Conservation (phyloP, 495 filamentous ascomycete genomes). For the Penicillium psychrofluorescens region DNA sequence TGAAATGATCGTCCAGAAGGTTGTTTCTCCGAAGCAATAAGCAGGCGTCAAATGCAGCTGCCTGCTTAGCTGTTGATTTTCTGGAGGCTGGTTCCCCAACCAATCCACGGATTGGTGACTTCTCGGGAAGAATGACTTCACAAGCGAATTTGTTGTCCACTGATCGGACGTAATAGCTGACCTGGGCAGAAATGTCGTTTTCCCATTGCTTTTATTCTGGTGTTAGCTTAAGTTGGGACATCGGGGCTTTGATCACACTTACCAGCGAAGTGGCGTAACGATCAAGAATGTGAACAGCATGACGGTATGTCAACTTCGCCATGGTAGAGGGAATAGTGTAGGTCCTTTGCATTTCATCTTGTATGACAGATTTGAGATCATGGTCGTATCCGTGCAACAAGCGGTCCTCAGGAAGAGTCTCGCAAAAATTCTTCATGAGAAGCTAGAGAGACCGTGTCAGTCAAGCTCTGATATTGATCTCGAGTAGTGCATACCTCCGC, state of each 20-base stretch:
- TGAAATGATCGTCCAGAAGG: conserved; percentile 65
- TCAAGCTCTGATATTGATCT: conserved; percentile 9
- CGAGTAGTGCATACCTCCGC: conserved; percentile 28
- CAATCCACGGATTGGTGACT: conserved; percentile 61
- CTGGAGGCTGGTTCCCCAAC: conserved; percentile 52
- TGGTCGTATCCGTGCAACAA: conserved; percentile 55
- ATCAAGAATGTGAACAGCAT: conserved; percentile 58
- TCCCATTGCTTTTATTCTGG: conserved; percentile 46
- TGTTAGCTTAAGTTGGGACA: not conserved
- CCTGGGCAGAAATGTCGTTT: conserved; percentile 43
- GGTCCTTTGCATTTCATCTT: conserved; percentile 45
- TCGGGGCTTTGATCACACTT: conserved; percentile 8
- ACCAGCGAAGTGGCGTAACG: conserved; percentile 55
- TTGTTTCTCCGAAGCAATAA: conserved; percentile 56
- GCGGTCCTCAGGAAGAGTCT: conserved; percentile 67
- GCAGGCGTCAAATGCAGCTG: conserved; percentile 85
- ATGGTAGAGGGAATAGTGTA: conserved; percentile 63
- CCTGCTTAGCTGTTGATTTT: conserved; percentile 78
- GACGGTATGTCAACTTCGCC: conserved; percentile 73
- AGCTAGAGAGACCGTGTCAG: conserved; percentile 30
- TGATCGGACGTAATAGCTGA: conserved; percentile 55
- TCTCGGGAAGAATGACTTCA: conserved; percentile 75
- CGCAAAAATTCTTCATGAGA: conserved; percentile 67
- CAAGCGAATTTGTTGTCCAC: conserved; percentile 60
- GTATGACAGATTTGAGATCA: conserved; percentile 47